Evolutionary conservation across 306 rosid species (phyloP).

Genomic region (Oemleria cerasiformis): DNA sequence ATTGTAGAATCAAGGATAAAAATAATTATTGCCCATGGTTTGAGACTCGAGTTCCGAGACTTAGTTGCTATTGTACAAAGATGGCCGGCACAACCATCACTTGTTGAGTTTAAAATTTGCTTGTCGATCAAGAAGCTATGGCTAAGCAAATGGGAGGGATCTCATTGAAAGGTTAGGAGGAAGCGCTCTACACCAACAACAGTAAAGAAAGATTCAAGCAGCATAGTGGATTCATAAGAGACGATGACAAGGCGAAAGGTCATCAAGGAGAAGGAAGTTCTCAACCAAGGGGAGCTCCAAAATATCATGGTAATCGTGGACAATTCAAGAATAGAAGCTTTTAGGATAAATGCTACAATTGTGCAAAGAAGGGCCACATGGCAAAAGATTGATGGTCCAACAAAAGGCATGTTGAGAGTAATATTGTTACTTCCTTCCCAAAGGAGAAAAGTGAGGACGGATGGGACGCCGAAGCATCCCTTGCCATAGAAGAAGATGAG

Average conservation of each 20-base stretch:
- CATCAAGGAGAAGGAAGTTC: neutral
- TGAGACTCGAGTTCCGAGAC: neutral
- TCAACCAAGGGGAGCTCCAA: neutral
- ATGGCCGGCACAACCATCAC: too few species aligned
- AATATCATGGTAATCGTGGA: neutral
- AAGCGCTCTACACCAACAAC: too few species aligned
- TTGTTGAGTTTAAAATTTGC: too few species aligned
- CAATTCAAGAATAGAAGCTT: neutral
- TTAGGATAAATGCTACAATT: neutral
- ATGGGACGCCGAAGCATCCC: too few species aligned
- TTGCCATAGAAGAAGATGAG: too few species aligned
- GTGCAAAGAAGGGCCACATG: neutral
- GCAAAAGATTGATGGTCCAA: conserved; percentile 5
- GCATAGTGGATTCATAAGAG: neutral
- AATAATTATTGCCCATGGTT: too few species aligned
- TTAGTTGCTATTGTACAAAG: too few species aligned
- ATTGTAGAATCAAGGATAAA: too few species aligned
- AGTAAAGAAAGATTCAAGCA: neutral
- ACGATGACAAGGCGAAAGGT: too few species aligned
- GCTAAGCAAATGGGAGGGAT: conserved; percentile 8
- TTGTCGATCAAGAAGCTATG: neutral
- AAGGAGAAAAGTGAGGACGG: too few species aligned
- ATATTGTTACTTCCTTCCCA: too few species aligned
- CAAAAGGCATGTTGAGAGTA: too few species aligned
- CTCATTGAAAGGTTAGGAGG: neutral